A percentile compares a stretch with the other conserved stretches of the same genome.
These are phyloP conservation scores for Trametes meyenii DNA, from an alignment of 768 basidiomycete genomes.

Conservation along the genomic window DNA sequence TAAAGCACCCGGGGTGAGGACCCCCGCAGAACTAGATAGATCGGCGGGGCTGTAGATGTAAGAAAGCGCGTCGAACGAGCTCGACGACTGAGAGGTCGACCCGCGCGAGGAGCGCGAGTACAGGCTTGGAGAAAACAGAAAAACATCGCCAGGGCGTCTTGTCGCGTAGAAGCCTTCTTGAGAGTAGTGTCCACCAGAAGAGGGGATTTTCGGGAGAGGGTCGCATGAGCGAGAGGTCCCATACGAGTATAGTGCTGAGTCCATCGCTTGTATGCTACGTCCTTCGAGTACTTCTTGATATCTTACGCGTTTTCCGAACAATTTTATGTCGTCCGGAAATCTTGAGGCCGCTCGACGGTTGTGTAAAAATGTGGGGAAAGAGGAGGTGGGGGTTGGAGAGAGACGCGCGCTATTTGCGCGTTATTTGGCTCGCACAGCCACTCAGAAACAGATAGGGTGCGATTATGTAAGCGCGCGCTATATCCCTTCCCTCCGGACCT, in stretches of 20 bases:
- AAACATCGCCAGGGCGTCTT: constrained; percentile 11
- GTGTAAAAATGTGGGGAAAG: background rate
- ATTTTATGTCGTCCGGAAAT: background rate
- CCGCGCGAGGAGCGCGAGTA: constrained; percentile 10
- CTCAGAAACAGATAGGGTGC: constrained; percentile 5
- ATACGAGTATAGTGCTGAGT: background rate
- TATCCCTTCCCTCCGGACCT: constrained; percentile 10
- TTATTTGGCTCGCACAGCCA: constrained; percentile 25
- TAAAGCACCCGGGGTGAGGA: constrained; percentile 7
- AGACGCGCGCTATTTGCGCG: constrained; percentile 30
- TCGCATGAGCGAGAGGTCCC: background rate
- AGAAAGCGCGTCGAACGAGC: constrained; percentile 17
- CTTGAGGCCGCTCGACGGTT: background rate
- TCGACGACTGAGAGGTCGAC: constrained; percentile 6
- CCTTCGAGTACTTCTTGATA: background rate
- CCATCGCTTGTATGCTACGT: background rate
- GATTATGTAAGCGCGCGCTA: constrained; percentile 21
- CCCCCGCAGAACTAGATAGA: background rate
- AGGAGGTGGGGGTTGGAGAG: constrained; percentile 13
- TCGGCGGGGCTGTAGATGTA: constrained; percentile 21
- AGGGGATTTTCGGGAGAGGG: background rate
- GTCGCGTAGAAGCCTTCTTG: constrained; percentile 2
- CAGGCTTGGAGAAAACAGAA: constrained; percentile 20
- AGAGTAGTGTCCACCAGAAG: background rate
- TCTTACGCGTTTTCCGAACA: background rate